Evolutionary conservation across 192 early-diverging fungal species (phyloP).

Genomic region (Piromyces finnis): DNA sequence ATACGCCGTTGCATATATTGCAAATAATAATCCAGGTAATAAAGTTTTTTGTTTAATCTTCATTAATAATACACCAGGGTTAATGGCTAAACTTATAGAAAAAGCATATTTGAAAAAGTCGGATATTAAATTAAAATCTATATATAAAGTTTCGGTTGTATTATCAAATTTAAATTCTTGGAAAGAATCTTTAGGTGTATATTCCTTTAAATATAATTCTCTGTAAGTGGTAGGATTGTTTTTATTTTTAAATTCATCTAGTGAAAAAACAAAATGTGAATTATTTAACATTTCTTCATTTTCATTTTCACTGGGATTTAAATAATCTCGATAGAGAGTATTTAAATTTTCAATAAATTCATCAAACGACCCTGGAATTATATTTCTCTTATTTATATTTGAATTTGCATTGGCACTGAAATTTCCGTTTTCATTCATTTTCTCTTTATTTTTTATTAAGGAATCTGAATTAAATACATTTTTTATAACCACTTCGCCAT

Average conservation of each 20-base stretch:
- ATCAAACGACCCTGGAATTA: too few species aligned
- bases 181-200: too few species aligned
- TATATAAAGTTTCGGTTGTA: too few species aligned
- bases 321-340: neutral
- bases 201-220: too few species aligned
- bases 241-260: too few species aligned
- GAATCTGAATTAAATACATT: too few species aligned
- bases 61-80: neutral
- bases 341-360: neutral
- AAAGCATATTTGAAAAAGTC: neutral
- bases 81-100: neutral
- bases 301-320: neutral
- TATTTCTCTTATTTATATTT: too few species aligned
- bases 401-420: too few species aligned
- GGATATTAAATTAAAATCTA: neutral
- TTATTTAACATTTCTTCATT: neutral
- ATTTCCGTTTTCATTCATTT: neutral
- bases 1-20: neutral
- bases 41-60: neutral
- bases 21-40: neutral
- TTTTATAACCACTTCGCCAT: neutral
- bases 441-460: too few species aligned
- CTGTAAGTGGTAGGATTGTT: too few species aligned
- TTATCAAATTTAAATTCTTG: too few species aligned
- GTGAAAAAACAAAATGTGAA: too few species aligned